Percentiles rank a stretch among this genome's conserved stretches.
Conservation (phyloP, 306 rosid genomes). For the Rubus parviflorus region DNA sequence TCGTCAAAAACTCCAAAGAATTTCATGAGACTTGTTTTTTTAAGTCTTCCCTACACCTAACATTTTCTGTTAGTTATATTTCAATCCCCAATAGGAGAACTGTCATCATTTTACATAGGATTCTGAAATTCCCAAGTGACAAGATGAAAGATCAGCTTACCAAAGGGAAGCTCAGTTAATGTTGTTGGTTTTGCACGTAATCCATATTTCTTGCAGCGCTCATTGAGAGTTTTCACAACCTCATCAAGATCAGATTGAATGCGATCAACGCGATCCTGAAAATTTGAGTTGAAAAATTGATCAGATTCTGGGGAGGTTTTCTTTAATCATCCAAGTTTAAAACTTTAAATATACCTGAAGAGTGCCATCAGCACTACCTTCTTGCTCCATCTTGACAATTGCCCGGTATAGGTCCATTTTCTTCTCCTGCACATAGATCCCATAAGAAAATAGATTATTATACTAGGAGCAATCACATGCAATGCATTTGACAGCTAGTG, state of each 20-base stretch:
- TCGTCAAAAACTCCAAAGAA: neutral
- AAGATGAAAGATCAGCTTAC: constrained; percentile 44
- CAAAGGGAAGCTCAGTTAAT: constrained; percentile 90
- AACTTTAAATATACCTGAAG: constrained; percentile 60
- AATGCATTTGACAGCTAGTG: neutral
- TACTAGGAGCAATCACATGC: neutral
- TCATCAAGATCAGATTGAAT: constrained; percentile 79
- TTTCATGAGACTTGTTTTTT: neutral
- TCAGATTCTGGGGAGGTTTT: constrained; percentile 22
- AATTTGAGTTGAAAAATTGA: constrained; percentile 34
- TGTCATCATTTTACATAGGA: neutral
- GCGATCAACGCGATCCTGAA: constrained; percentile 68
- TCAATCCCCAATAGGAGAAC: neutral
- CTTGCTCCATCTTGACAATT: constrained; percentile 83
- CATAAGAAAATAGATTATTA: constrained; percentile 2
- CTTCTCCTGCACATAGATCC: constrained; percentile 56
- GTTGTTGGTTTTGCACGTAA: constrained; percentile 80
- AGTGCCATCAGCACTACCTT: constrained; percentile 51
- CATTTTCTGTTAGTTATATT: neutral
- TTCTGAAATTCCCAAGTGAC: neutral
- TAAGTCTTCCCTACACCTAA: neutral
- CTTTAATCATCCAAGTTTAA: constrained; percentile 6
- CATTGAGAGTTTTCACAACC: constrained; percentile 76
- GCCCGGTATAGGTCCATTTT: constrained; percentile 90
- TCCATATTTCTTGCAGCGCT: constrained; percentile 91